Base-by-base conservation (phyloP, 352 stramenopile genomes). In the Saprolegnia diclina region DNA sequence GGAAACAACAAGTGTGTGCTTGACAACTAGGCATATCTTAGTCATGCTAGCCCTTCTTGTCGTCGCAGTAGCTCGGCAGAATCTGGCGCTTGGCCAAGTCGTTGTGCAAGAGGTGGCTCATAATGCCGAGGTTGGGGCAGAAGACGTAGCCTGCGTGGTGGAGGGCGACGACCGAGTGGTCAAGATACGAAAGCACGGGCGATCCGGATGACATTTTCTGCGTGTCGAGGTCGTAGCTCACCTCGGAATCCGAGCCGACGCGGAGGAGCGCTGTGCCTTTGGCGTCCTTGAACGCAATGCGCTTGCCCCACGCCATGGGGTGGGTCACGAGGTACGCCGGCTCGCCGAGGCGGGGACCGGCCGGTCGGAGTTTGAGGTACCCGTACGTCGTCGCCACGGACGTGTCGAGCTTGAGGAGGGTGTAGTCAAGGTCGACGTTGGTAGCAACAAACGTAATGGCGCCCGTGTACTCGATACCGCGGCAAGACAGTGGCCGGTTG, bases 121-220 rank as follows among this genome's bases (percentile, higher is more conserved):
- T 78, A 10, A 91, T 74, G 2, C 81, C 82, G 3, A 76, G 86
- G 57, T 91, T 91, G 7, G 76, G 73, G 40, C 82, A 89, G 22
- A 56, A 45, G 64, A 74, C 59, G 82, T 69, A 4, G 26, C 82
- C 82, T 54, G 79, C 87, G 61, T 88, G 82, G 69, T 91, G 79
- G 13, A 91, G 72, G 18, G 81, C 82, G 35, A 89, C 72, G 22
- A 91, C 82, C n/a, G 77, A 79, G 66, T 89, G 74, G 66, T 90
- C 82, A 0, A 72, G 22, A 5, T 73, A 72, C 14, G 81, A 82
- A 6, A 90, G 57, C 7, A 90, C 79, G 0, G 82, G 82, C 4
- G 82, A 85, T 0, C 82, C 82, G 0, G 82, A 90, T 1, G 82
- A 89, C 1, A 82, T 82, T 4, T 71, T 77, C 16, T 88, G 75